Evolutionary conservation across 176 grass and related monocot genomes (phyloP).

Genomic region (Cocos nucifera): DNA sequence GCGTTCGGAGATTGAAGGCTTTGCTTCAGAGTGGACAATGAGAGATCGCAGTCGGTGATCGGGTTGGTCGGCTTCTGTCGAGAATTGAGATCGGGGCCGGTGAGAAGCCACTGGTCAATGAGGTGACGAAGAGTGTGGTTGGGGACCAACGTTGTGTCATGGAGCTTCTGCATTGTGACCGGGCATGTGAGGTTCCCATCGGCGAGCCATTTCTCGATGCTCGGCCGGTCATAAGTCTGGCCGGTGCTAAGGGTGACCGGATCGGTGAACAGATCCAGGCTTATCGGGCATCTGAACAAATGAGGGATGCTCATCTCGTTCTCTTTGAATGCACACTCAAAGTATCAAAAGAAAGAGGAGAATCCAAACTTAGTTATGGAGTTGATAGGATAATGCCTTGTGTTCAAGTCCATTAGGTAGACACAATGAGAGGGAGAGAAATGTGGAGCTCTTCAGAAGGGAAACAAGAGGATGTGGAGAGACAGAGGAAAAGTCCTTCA

Average conservation of each 20-base stretch:
- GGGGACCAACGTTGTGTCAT: slow-evolving; percentile 56
- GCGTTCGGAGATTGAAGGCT: slow-evolving; percentile 24
- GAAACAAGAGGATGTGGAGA: too few relatives aligned
- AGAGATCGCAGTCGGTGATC: slow-evolving; percentile 23
- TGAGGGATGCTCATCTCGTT: slow-evolving; percentile 74
- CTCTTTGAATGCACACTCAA: neutral
- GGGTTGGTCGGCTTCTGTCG: neutral
- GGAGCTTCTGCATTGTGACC: slow-evolving; percentile 88
- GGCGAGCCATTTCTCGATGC: slow-evolving; percentile 81
- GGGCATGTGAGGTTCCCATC: slow-evolving; percentile 84
- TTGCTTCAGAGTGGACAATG: slow-evolving; percentile 39
- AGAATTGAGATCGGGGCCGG: slow-evolving; percentile 13
- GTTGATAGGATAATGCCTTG: too few relatives aligned
- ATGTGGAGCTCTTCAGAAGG: too few relatives aligned
- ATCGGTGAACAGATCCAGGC: slow-evolving; percentile 85
- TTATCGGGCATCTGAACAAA: slow-evolving; percentile 90
- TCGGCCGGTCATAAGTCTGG: slow-evolving; percentile 77
- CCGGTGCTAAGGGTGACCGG: slow-evolving; percentile 86
- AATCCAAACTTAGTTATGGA: neutral
- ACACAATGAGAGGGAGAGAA: too few relatives aligned
- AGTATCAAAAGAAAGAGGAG: slow-evolving; percentile 2
- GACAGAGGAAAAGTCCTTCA: too few relatives aligned
- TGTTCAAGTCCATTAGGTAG: too few relatives aligned
- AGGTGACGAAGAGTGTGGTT: slow-evolving; percentile 85
- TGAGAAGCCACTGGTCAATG: slow-evolving; percentile 67